A percentile compares a stretch with the other conserved stretches of the same genome.
phyloP scores from a whole-genome alignment of 2,329 filamentous ascomycete species.

The Scedosporium boydii region DNA sequence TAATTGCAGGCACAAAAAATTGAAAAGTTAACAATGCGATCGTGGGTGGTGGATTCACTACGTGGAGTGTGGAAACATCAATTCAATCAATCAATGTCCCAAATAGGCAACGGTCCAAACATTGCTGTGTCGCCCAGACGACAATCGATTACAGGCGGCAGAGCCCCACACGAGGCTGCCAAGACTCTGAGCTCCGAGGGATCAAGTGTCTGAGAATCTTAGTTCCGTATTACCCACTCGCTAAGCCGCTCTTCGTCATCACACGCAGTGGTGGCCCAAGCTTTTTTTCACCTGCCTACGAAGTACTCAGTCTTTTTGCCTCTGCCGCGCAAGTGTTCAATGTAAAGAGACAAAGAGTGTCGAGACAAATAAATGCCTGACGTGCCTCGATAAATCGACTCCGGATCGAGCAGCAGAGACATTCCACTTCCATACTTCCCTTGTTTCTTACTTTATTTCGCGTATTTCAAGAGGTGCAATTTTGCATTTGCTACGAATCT shows the following conservation, averaged over 20 bases:
- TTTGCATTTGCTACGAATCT: not conserved
- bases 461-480: not conserved
- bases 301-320: not conserved
- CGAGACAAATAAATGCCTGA: not conserved
- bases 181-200: not conserved
- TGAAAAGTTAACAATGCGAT: not conserved
- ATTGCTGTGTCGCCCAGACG: constrained; percentile 19
- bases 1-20: not conserved
- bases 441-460: not conserved
- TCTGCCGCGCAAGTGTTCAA: not conserved
- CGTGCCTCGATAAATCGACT: not conserved
- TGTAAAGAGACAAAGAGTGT: not conserved
- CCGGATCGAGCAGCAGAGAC: not conserved
- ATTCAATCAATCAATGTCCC: not conserved
- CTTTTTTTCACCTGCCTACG: not conserved
- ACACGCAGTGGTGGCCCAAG: constrained; percentile 1
- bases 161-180: not conserved
- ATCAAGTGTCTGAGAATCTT: too few species aligned
- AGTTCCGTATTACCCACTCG: too few species aligned
- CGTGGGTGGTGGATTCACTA: too few species aligned
- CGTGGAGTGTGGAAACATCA: too few species aligned
- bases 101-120: constrained; percentile 9
- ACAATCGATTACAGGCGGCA: constrained; percentile 16
- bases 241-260: constrained; percentile 4
- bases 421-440: not conserved